Evolutionary conservation across 2,329 filamentous ascomycete genomes (phyloP), one percentile per base, ranked within the genome.

Genomic region (Endoconidiophora laricicola): DNA sequence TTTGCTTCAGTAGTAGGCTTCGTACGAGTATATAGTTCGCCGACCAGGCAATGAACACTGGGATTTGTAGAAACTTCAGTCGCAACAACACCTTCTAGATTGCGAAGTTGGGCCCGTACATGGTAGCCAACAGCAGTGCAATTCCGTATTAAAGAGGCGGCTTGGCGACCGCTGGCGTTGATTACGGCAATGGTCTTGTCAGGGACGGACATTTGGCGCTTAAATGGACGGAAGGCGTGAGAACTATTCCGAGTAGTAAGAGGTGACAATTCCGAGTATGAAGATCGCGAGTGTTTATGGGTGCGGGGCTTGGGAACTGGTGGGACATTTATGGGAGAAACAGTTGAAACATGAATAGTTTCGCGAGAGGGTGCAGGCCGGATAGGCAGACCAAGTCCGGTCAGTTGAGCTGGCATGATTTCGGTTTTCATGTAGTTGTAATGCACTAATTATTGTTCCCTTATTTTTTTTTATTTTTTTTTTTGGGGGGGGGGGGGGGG

Each of bases 161-260:
- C 87, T 71, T 98, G 91, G 59, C 91, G 84, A 61, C 91, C 91
- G 63, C 86, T 90, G 62, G 86, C 86, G 68, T 96, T 96, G 69
- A 96, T 88, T 61, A 94, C 81, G 62, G 88, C 90, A 60, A 94
- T 86, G 50, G 84, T 91, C 69, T 88, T 91, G 62, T 76, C 72
- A 42, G 74, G 73, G 26, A 69, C 67, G 53, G 72, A 71, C 66
- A 74, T 77, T 57, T 73, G 66, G 57, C 75, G 69, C 63, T 78
- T 78, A 44, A 71, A 64, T 14, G 75, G 74, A 18, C 75, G 74
- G 57, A 77, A 77, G n/a, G 69, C 77, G 53, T 77, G 58, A 20
- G 74, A 78, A 57, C 76, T 78, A 57, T 77, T 78, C 56, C 74
- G 66, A 14, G 74, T 74, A 48, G 68, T 64, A 46, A 78, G 66